A percentile compares a stretch with the other conserved stretches of the same genome.
Conservation (phyloP, 1,284 basidiomycete species). For the Leccinum insigne region DNA sequence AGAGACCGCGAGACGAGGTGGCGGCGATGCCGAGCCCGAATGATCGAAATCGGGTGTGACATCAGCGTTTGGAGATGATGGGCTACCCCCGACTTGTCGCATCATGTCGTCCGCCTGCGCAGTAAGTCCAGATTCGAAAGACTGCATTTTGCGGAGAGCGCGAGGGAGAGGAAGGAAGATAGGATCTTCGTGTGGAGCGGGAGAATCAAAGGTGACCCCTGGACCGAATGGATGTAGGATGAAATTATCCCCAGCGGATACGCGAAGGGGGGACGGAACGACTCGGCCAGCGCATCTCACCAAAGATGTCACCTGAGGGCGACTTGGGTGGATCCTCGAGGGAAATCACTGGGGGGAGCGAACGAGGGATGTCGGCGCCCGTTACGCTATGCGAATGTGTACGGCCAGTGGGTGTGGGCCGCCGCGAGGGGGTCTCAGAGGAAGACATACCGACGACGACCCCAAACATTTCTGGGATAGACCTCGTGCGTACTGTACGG, state of each 20-base stretch:
- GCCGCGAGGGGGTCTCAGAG: constrained; percentile 26
- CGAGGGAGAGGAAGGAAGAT: constrained; percentile 44
- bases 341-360: constrained; percentile 21
- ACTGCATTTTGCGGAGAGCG: constrained; percentile 42
- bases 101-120: too few relatives aligned
- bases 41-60: too few relatives aligned
- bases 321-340: constrained; percentile 16
- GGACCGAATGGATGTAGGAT: constrained; percentile 58
- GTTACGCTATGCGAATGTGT: constrained; percentile 79
- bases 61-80: too few relatives aligned
- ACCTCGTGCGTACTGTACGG: constrained; percentile 39
- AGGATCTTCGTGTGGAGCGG: constrained; percentile 41
- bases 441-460: constrained; percentile 26
- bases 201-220: constrained; percentile 61
- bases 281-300: constrained; percentile 60
- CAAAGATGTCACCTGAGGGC: constrained; percentile 55
- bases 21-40: too few relatives aligned
- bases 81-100: too few relatives aligned
- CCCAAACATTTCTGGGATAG: constrained; percentile 62
- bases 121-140: too few relatives aligned
- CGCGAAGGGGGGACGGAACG: constrained; percentile 39
- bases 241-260: constrained; percentile 26
- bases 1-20: too few relatives aligned
- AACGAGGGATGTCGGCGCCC: constrained; percentile 59
- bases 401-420: constrained; percentile 46